Evolutionary conservation across 352 stramenopile genomes (phyloP).

Genomic region (Stramenopiles sp.): DNA sequence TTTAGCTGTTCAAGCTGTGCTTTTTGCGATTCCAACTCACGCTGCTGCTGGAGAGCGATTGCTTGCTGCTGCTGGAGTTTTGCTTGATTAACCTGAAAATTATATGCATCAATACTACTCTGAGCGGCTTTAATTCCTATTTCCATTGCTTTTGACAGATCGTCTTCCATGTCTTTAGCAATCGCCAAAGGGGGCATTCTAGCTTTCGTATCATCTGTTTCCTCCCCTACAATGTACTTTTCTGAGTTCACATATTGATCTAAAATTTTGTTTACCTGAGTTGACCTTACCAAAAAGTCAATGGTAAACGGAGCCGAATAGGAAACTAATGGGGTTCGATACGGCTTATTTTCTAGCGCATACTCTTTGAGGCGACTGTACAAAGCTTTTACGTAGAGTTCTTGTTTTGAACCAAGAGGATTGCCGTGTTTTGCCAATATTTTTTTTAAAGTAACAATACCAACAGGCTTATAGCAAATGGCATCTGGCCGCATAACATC

Average conservation of each 20-base stretch:
- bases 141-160: background rate
- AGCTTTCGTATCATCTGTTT: background rate
- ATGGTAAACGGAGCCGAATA: background rate
- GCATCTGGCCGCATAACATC: background rate
- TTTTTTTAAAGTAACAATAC: background rate
- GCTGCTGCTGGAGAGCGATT: background rate
- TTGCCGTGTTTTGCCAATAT: background rate
- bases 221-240: background rate
- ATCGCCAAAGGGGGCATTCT: background rate
- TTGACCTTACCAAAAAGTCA: background rate
- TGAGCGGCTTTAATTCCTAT: background rate
- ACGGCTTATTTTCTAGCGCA: background rate
- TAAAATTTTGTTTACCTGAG: background rate
- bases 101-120: background rate
- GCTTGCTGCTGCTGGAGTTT: background rate
- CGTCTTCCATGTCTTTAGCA: background rate
- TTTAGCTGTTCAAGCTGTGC: background rate
- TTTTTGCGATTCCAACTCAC: background rate
- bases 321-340: background rate
- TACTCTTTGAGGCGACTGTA: background rate
- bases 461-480: background rate
- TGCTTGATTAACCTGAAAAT: background rate
- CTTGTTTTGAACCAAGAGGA: constrained; percentile 1
- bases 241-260: background rate
- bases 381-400: background rate